These are phyloP conservation scores for Phytophthora sansomeana DNA, from an alignment of 352 stramenopile species.

Conservation along the genomic window DNA sequence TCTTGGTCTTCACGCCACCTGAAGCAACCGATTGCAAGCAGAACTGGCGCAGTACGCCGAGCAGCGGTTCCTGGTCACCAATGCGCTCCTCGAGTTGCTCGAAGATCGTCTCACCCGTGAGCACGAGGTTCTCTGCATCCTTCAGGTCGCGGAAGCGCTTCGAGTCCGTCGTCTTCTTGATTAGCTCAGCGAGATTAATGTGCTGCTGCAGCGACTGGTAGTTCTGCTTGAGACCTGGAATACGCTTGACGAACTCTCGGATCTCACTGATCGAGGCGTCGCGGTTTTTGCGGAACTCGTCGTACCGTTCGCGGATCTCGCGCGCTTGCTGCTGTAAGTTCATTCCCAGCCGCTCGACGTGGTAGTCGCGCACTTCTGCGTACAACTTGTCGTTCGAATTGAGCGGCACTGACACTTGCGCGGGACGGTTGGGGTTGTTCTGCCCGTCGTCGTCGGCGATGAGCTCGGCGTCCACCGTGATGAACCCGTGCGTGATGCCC, in stretches of 20 bases:
- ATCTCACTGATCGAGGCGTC: conserved; percentile 98
- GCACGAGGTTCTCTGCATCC: conserved; percentile 95
- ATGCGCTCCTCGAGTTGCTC: conserved; percentile 97
- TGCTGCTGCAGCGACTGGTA: conserved; percentile 97
- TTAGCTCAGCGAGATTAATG: conserved; percentile 96
- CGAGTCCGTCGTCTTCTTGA: conserved; percentile 95
- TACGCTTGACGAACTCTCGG: conserved; percentile 98
- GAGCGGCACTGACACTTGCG: conserved; percentile 92
- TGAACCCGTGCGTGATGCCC: conserved; percentile 93
- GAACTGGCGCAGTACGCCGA: conserved; percentile 92
- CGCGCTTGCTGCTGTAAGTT: conserved; percentile 97
- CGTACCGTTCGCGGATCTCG: conserved; percentile 94
- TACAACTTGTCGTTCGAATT: conserved; percentile 97
- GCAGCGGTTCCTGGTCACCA: conserved; percentile 91
- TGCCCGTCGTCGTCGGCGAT: conserved; percentile 74
- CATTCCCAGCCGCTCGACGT: conserved; percentile 96
- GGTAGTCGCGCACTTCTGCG: conserved; percentile 95
- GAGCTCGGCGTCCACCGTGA: conserved; percentile 80
- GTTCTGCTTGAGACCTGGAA: conserved; percentile 94
- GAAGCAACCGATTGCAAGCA: conserved; percentile 95
- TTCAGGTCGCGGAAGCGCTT: conserved; percentile 95
- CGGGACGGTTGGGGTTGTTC: conserved; percentile 48
- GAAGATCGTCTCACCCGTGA: conserved; percentile 96
- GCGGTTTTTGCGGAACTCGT: conserved; percentile 95
- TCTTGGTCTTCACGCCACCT: conserved; percentile 94